Conservation (phyloP, 2,329 filamentous ascomycete genomes). For the Claviceps citrina region DNA sequence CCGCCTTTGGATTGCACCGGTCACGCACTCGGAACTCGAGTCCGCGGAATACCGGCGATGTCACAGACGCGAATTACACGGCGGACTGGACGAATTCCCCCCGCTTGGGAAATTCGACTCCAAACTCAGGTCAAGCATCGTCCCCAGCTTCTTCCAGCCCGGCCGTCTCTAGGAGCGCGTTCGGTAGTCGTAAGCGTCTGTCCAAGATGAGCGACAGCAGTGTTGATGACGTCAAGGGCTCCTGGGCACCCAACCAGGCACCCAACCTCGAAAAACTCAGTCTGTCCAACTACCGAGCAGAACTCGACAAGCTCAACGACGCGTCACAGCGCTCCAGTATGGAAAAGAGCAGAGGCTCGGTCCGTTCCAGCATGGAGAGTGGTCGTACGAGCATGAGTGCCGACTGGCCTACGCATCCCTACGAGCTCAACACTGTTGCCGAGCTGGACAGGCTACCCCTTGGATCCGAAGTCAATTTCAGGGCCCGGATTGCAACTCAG, state of each 20-base stretch:
- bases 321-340: slow-evolving; percentile 12
- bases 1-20: slow-evolving; percentile 20
- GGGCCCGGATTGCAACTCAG: slow-evolving; percentile 40
- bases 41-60: slow-evolving; percentile 7
- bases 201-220: slow-evolving; percentile 19
- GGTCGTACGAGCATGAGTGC: slow-evolving; percentile 21
- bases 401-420: slow-evolving; percentile 25
- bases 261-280: slow-evolving; percentile 16
- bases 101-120: slow-evolving; percentile 5
- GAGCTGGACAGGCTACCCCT: slow-evolving; percentile 22
- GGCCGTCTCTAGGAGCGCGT: slow-evolving; percentile 6
- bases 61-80: slow-evolving; percentile 8
- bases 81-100: slow-evolving; percentile 2
- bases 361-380: slow-evolving; percentile 17
- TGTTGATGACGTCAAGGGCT: slow-evolving; percentile 16
- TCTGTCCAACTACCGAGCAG: slow-evolving; percentile 10
- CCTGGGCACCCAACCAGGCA: too few relatives aligned
- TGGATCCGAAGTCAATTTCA: slow-evolving; percentile 26
- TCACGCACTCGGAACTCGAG: slow-evolving; percentile 12
- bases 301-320: slow-evolving; percentile 10
- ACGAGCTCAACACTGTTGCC: slow-evolving; percentile 23
- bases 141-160: slow-evolving; percentile 5
- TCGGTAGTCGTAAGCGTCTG: slow-evolving; percentile 10
- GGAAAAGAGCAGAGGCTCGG: slow-evolving; percentile 14
- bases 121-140: slow-evolving; percentile 6